Base-by-base conservation (phyloP, 1,139 yeast genomes). In the Diutina rugosa region DNA sequence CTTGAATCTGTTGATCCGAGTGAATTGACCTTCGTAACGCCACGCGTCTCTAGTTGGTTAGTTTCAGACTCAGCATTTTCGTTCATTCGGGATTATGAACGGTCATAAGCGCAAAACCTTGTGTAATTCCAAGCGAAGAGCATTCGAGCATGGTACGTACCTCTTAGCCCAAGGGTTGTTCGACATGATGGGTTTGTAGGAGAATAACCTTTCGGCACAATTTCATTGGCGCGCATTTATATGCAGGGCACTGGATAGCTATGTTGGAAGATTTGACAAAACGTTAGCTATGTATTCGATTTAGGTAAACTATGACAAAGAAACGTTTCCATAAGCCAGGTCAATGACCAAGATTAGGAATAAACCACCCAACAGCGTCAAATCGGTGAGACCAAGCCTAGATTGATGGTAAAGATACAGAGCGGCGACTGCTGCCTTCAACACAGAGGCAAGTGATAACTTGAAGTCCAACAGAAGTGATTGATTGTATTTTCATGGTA, bases 11-110 rank as follows among this genome's bases (percentile, higher is more conserved):
- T 85, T 84, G 57, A 73, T 72, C 64, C 91, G 82, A 58, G 87
- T 78, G 73, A 89, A 89, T 58, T 84, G 88, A 59, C 95, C 95
- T 65, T 84, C 85, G 71, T 82, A 86, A 77, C 96, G 84, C 96
- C 96, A 89, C 57, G 95, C 95, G 69, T 89, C 96, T 79, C 53
- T 49, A 47, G n/a, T 10, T 14, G 49, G 51, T 47, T 47, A 47
- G 51, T 47, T 26, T 29, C 6, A 21, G 35, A 6, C 14, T 29
- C 41, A 35, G 14, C 14, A n/a, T 35, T n/a, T 35, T 35, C 41
- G n/a, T 5, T 35, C 10, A 35, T 35, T 5, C n/a, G 10, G 14
- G 41, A n/a, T 10, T 35, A 35, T 12, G 14, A 35, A 5, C 41
- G 14, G 6, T 1, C 14, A 12, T n/a, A 12, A 4, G 10, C n/a